Conservation (phyloP, 2,329 filamentous ascomycete species). For the Epichloe bromicola region DNA sequence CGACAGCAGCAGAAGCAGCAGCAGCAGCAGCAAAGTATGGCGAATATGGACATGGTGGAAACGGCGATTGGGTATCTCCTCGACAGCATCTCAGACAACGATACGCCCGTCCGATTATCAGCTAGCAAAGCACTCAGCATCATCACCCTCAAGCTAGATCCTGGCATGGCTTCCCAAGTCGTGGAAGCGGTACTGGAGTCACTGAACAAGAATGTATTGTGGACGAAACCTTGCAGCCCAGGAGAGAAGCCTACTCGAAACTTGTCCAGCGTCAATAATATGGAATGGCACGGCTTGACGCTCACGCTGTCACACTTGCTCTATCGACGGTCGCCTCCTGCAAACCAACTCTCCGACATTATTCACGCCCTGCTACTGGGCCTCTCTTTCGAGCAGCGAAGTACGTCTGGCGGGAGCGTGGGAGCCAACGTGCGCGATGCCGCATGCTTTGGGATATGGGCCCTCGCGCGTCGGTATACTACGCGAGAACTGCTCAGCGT, state of each 20-base stretch:
- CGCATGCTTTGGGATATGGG: slow-evolving; percentile 93
- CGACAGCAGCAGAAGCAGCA: slow-evolving; percentile 26
- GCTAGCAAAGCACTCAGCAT: slow-evolving; percentile 88
- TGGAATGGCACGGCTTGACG: slow-evolving; percentile 87
- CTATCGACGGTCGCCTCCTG: slow-evolving; percentile 70
- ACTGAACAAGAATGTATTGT: slow-evolving; percentile 45
- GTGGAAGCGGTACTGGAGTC: slow-evolving; percentile 74
- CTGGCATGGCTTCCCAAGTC: slow-evolving; percentile 73
- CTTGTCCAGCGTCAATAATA: slow-evolving; percentile 62
- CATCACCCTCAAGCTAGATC: slow-evolving; percentile 65
- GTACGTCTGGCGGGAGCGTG: slow-evolving; percentile 68
- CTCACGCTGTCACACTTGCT: slow-evolving; percentile 77
- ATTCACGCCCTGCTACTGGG: slow-evolving; percentile 67
- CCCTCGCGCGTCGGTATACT: slow-evolving; percentile 73
- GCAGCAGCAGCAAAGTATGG: slow-evolving; percentile 25
- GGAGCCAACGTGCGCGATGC: slow-evolving; percentile 90
- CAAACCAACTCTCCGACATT: slow-evolving; percentile 56
- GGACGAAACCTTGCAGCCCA: slow-evolving; percentile 26
- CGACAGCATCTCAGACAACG: slow-evolving; percentile 67
- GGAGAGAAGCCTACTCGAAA: slow-evolving; percentile 34
- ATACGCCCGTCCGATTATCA: slow-evolving; percentile 80
- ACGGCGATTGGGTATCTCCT: slow-evolving; percentile 72
- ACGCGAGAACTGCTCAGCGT: slow-evolving; percentile 63
- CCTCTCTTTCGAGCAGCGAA: slow-evolving; percentile 78
- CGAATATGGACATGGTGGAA: slow-evolving; percentile 51